Conservation (phyloP, 2,329 filamentous ascomycete species). For the Phaeosphaeriaceae sp. region DNA sequence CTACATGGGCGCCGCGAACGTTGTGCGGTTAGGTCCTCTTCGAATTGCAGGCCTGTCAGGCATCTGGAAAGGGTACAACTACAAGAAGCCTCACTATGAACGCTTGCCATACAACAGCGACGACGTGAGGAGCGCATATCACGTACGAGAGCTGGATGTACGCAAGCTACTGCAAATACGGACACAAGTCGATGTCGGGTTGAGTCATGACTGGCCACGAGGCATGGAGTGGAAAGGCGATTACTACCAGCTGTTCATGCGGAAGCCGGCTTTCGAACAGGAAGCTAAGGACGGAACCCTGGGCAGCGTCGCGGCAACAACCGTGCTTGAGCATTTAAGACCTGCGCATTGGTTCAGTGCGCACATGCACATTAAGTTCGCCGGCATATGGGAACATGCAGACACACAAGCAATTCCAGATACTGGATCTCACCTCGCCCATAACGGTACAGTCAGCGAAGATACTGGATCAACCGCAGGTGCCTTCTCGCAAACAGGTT, state of each 20-base stretch:
- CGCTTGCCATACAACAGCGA: conserved; percentile 80
- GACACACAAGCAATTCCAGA: conserved; percentile 28
- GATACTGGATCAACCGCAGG: conserved; percentile 62
- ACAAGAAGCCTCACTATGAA: conserved; percentile 82
- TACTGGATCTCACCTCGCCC: neutral
- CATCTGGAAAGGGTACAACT: conserved; percentile 94
- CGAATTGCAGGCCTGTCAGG: conserved; percentile 90
- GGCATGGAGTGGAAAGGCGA: conserved; percentile 82
- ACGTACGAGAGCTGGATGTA: conserved; percentile 88
- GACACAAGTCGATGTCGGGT: conserved; percentile 87
- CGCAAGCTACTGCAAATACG: conserved; percentile 84
- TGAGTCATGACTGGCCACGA: conserved; percentile 96
- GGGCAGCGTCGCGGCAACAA: conserved; percentile 79
- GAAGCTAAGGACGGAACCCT: conserved; percentile 79
- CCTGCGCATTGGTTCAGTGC: conserved; percentile 89
- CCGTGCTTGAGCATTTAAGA: conserved; percentile 80
- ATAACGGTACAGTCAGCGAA: conserved; percentile 63
- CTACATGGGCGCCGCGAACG: conserved; percentile 92
- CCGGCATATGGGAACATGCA: conserved; percentile 65
- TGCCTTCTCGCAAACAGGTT: conserved; percentile 60
- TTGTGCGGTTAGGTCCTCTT: conserved; percentile 81
- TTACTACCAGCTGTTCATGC: conserved; percentile 68
- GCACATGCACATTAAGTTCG: conserved; percentile 88
- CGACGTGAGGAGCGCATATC: conserved; percentile 84
- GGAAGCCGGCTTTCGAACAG: conserved; percentile 75